A percentile compares a stretch with the other conserved stretches of the same genome.
Evolutionary conservation across 2,329 filamentous ascomycete genomes (phyloP).

Genomic region (Chlorencoelia australis): DNA sequence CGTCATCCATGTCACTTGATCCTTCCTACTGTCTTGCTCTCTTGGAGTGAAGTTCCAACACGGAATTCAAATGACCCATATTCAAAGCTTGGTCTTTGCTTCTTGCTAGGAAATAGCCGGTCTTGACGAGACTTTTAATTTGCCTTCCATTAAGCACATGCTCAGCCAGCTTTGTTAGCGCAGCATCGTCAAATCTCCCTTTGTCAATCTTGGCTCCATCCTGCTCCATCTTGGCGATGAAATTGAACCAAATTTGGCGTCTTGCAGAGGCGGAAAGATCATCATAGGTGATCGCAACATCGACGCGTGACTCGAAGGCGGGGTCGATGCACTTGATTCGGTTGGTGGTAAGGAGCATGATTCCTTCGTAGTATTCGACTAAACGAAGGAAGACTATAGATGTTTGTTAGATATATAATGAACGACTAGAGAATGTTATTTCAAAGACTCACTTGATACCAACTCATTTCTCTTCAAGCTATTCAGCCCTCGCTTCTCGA

Average conservation of each 20-base stretch:
- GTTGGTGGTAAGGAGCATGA: conserved; percentile 32
- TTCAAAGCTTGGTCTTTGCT: too few relatives aligned
- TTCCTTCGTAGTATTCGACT: conserved; percentile 31
- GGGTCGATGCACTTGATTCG: conserved; percentile 26
- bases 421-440: too few relatives aligned
- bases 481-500: conserved; percentile 22
- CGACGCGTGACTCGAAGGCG: conserved; percentile 28
- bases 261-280: conserved; percentile 16
- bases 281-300: conserved; percentile 23
- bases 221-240: too few relatives aligned
- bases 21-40: too few relatives aligned
- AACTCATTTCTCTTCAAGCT: conserved; percentile 33
- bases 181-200: conserved; percentile 12
- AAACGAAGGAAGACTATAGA: conserved; percentile 29
- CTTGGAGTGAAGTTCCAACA: too few relatives aligned
- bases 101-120: conserved; percentile 21
- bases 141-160: conserved; percentile 27
- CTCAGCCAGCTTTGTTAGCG: conserved; percentile 12
- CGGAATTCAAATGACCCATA: too few relatives aligned
- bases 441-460: too few relatives aligned
- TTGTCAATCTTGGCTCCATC: conserved; percentile 11
- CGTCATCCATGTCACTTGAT: too few relatives aligned
- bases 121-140: conserved; percentile 29
- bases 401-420: too few relatives aligned
- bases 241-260: conserved; percentile 17